phyloP scores from a whole-genome alignment of 1,284 basidiomycete species.

The Tylopilus orsonianus region DNA sequence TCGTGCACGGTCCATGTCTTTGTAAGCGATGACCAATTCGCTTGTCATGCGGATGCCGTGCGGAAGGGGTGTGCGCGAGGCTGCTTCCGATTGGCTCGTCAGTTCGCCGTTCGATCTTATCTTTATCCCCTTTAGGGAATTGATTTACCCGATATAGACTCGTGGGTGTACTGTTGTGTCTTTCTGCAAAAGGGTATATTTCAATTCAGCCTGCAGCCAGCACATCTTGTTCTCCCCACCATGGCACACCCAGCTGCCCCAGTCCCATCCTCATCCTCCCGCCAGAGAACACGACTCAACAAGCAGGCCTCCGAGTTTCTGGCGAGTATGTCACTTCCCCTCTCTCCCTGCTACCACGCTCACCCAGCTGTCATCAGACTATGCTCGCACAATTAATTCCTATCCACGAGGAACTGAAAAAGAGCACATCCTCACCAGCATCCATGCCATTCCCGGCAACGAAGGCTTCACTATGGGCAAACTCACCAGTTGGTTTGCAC shows the following conservation, averaged over 20 bases:
- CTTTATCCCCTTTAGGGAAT: conserved; percentile 24
- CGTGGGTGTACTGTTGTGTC: not conserved
- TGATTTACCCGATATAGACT: conserved; percentile 12
- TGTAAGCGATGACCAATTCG: conserved; percentile 22
- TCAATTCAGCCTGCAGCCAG: not conserved
- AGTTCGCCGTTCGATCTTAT: conserved; percentile 22
- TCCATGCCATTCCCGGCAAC: conserved; percentile 28
- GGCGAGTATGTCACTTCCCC: conserved; percentile 6
- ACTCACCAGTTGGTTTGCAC: conserved; percentile 25
- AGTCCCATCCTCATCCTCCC: conserved; percentile 9
- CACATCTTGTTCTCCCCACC: not conserved
- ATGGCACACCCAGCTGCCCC: conserved; percentile 1
- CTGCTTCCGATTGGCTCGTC: conserved; percentile 4
- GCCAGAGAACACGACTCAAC: conserved; percentile 9
- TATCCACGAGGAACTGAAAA: conserved; percentile 23
- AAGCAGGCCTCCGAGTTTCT: conserved; percentile 14
- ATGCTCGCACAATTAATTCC: conserved; percentile 10
- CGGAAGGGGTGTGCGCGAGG: conserved; percentile 1
- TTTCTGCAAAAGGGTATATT: conserved; percentile 9
- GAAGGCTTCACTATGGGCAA: conserved; percentile 19
- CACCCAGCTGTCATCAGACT: conserved; percentile 15
- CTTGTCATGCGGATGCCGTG: conserved; percentile 15
- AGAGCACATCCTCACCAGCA: conserved; percentile 10
- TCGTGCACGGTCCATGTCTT: conserved; percentile 32
- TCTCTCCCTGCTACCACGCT: not conserved